Conservation (phyloP, 1,139 yeast species). For the Lodderomyces jiufengensis region DNA sequence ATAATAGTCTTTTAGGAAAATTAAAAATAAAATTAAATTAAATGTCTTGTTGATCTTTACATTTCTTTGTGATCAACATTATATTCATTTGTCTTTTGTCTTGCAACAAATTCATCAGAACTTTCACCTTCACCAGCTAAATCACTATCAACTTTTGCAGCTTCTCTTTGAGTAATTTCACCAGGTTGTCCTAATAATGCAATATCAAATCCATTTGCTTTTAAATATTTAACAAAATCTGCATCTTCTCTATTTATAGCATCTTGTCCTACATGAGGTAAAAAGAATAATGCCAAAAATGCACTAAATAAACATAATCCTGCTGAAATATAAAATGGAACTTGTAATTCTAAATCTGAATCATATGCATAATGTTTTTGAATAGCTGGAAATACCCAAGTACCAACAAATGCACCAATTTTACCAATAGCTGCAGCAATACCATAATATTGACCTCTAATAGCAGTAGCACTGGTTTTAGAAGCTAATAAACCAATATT, state of each 20-base stretch:
- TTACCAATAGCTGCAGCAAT: conserved; percentile 90
- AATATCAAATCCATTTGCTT: conserved; percentile 55
- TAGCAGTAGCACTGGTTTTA: conserved; percentile 79
- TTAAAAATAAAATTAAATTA: no score
- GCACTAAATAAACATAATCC: conserved; percentile 74
- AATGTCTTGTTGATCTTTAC: no score
- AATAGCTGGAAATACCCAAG: conserved; percentile 79
- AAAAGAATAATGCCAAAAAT: conserved; percentile 59
- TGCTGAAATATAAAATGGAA: conserved; percentile 82
- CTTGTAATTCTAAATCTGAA: conserved; percentile 53
- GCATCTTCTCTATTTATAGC: conserved; percentile 77
- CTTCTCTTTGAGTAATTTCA: conserved; percentile 1
- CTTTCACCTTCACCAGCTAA: neutral
- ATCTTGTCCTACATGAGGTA: conserved; percentile 82
- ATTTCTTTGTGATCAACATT: neutral
- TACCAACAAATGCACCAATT: conserved; percentile 89
- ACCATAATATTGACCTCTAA: conserved; percentile 89
- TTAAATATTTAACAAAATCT: conserved; percentile 62
- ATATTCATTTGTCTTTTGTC: neutral
- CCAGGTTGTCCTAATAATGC: conserved; percentile 36
- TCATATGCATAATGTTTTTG: conserved; percentile 33
- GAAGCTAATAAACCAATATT: conserved; percentile 85
- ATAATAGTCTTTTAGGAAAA: no score
- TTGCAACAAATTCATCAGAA: conserved; percentile 1
- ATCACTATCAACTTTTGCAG: neutral